phyloP scores from a whole-genome alignment of 2,329 filamentous ascomycete species.

The Penicillium hesseltinei region DNA sequence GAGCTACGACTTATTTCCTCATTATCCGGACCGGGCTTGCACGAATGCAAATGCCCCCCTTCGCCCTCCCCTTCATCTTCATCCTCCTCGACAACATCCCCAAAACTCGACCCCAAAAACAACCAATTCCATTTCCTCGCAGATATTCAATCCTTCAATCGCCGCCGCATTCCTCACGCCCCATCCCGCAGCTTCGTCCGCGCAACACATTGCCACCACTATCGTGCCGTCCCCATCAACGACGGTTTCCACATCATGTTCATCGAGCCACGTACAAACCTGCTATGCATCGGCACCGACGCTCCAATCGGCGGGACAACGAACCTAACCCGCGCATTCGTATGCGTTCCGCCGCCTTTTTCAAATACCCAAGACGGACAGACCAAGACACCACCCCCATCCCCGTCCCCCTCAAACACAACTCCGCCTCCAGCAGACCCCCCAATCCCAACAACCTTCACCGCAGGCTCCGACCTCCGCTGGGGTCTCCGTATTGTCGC shows the following conservation, averaged over 20 bases:
- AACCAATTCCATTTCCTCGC: conserved; percentile 33
- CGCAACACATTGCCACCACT: conserved; percentile 56
- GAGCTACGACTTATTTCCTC: conserved; percentile 64
- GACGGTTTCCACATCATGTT: conserved; percentile 66
- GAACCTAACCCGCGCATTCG: conserved; percentile 59
- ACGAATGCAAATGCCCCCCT: conserved; percentile 32
- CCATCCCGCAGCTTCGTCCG: conserved; percentile 36
- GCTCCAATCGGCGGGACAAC: conserved; percentile 57
- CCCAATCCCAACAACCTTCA: conserved; percentile 53
- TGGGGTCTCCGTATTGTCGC: conserved; percentile 60
- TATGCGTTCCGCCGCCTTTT: conserved; percentile 50
- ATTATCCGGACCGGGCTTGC: conserved; percentile 45
- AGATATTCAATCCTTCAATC: conserved; percentile 29
- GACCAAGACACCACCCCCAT: background rate
- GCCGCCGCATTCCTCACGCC: conserved; percentile 20
- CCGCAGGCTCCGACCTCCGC: conserved; percentile 55
- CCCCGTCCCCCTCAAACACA: background rate
- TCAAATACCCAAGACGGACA: background rate
- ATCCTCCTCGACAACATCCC: conserved; percentile 4
- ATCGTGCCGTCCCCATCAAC: conserved; percentile 62
- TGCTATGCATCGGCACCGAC: conserved; percentile 62
- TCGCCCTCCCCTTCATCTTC: conserved; percentile 19
- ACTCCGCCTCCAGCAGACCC: conserved; percentile 14
- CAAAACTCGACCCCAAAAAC: conserved; percentile 19
- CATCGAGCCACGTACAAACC: conserved; percentile 57